Evolutionary conservation across 371 early-diverging fungal genomes (phyloP), one percentile per base, ranked within the genome.

Genomic region (Chytridiales sp.): DNA sequence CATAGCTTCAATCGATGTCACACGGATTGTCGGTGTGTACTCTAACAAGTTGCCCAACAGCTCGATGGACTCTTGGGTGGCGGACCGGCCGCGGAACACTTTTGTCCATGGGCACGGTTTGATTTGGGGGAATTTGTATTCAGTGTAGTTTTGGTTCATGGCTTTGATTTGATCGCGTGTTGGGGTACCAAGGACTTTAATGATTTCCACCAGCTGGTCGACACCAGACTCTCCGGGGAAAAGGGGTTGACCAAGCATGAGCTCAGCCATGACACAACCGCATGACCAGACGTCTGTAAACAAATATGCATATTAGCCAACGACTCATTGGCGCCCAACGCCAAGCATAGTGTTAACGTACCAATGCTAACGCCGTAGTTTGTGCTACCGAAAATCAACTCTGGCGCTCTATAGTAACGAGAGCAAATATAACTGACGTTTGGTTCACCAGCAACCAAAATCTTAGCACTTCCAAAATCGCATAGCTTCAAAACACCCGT

Each of bases 161-260:
- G 90, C 84, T 59, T 88, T 81, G 64, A 97, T 90, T 72, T 97
- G 96, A 56, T 96, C 95, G 61, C 91, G 87, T 26, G 94, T 88
- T 13, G 99, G 99, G 13, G 99, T 99, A 30, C 99, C 99, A 24
- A 99, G 84, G 0, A 97, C 92, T 76, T 96, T 96, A 82, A 99
- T 99, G 67, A 99, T 99, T 75, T 99, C 98, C 13, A 99, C 98
- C 38, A 99, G 77, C 77, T 99, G 99, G 72, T 99, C 99, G 56
- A 99, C 96, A 47, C 97, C 97, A 56, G 94, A 93, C 74, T 98
- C 98, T 22, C 99, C 99, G 6, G 97, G 94, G 84, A 99, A 99
- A 42, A 99, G 73, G 13, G 99, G 99, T 69, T 90, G 92, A 43
- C 93, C 89, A 27, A 94, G 82, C 84, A 97, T 91, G 56, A 99